Evolutionary conservation across 495 filamentous ascomycete species (phyloP).

Genomic region (Xylaria scruposa): DNA sequence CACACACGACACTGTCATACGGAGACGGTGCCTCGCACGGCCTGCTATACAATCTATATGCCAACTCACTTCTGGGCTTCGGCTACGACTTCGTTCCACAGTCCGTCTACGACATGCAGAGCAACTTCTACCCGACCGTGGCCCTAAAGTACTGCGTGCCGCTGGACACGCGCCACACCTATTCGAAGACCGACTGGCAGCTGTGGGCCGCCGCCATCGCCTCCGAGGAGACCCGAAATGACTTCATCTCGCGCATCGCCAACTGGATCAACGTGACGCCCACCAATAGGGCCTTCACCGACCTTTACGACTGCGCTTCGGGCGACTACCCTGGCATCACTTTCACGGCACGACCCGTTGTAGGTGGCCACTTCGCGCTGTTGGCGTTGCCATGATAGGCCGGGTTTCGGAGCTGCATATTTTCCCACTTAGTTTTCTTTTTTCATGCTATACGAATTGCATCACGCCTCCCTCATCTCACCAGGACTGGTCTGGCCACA

Average conservation of each 20-base stretch:
- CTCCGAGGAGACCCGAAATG: slow-evolving; percentile 59
- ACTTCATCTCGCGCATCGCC: slow-evolving; percentile 74
- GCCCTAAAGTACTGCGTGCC: slow-evolving; percentile 77
- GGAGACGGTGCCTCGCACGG: slow-evolving; percentile 55
- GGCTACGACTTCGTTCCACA: slow-evolving; percentile 65
- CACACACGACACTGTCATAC: slow-evolving; percentile 76
- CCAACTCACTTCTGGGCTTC: slow-evolving; percentile 77
- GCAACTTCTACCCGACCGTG: slow-evolving; percentile 78
- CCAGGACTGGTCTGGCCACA: background rate
- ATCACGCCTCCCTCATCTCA: background rate
- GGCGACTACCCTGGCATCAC: slow-evolving; percentile 65
- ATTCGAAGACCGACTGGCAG: slow-evolving; percentile 90
- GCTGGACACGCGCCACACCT: slow-evolving; percentile 82
- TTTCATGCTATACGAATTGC: background rate
- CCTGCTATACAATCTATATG: slow-evolving; percentile 88
- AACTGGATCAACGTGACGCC: slow-evolving; percentile 78
- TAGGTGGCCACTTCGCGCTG: slow-evolving; percentile 82
- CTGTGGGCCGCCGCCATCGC: slow-evolving; percentile 82
- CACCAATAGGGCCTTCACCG: slow-evolving; percentile 75
- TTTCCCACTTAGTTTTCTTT: background rate
- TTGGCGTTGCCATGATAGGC: slow-evolving; percentile 60
- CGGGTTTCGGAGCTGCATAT: background rate
- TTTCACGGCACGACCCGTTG: slow-evolving; percentile 82
- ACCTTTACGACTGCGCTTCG: slow-evolving; percentile 75
- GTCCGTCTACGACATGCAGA: slow-evolving; percentile 80